A percentile compares a stretch with the other conserved stretches of the same genome.
Evolutionary conservation across 148 eudicot genomes (phyloP).

Genomic region (Drosera capensis): DNA sequence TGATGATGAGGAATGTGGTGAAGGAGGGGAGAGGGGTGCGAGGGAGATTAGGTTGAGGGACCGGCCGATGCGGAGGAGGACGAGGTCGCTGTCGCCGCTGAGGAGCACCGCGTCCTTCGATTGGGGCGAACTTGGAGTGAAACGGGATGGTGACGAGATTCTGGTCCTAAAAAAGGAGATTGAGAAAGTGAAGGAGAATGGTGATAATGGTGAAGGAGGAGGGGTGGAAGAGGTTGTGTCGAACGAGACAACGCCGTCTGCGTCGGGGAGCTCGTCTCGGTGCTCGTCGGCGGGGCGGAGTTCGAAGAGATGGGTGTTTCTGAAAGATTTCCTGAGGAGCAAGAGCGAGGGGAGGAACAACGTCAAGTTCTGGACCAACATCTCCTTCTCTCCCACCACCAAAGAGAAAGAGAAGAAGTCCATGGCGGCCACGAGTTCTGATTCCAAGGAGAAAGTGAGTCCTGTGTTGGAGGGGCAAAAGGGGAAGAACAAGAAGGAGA

Average conservation of each 20-base stretch:
- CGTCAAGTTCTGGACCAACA: constrained; percentile 53
- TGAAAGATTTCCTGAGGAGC: constrained; percentile 76
- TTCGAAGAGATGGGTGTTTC: constrained; percentile 73
- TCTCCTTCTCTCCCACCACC: constrained; percentile 46
- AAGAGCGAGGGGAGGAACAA: constrained; percentile 76
- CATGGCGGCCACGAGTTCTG: background rate
- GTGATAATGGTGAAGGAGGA: constrained; percentile 2
- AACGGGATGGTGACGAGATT: constrained; percentile 3
- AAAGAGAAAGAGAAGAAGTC: constrained; percentile 23
- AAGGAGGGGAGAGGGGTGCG: background rate
- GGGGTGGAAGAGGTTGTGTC: constrained; percentile 9
- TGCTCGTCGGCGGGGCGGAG: constrained; percentile 68
- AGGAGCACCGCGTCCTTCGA: constrained; percentile 30
- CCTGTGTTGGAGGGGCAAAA: background rate
- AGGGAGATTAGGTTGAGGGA: constrained; percentile 40
- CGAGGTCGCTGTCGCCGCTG: constrained; percentile 75
- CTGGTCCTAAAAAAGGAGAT: constrained; percentile 1
- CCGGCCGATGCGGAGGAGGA: constrained; percentile 42
- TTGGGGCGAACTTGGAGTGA: constrained; percentile 10
- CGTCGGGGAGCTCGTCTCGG: constrained; percentile 60
- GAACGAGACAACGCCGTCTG: constrained; percentile 28
- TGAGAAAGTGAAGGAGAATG: constrained; percentile 1
- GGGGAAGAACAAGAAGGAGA: constrained; percentile 2
- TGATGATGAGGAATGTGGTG: constrained; percentile 3
- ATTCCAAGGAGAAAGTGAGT: constrained; percentile 1